phyloP scores from a whole-genome alignment of 768 basidiomycete genomes.

The Baorangia bicolor region DNA sequence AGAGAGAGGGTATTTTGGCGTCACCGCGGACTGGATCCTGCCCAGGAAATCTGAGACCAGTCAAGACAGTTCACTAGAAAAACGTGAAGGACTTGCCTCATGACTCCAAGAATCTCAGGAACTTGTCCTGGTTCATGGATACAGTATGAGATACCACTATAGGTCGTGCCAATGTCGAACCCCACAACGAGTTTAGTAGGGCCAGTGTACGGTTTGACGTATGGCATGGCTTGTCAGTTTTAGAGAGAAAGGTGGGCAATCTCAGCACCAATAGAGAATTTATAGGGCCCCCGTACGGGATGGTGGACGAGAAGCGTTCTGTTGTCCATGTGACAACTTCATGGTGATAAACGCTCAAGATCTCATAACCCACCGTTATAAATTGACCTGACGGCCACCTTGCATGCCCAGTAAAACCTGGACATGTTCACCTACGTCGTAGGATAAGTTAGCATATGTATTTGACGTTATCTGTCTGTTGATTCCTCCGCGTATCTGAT shows the following conservation, averaged over 20 bases:
- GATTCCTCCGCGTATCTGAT: no score
- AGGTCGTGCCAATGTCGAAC: conserved; percentile 49
- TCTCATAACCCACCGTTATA: background rate
- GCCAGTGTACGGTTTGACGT: conserved; percentile 3
- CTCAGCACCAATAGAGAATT: no score
- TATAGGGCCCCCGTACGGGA: no score
- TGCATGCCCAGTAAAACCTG: no score
- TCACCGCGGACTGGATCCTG: conserved; percentile 38
- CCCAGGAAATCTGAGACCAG: conserved; percentile 36
- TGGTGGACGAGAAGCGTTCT: background rate
- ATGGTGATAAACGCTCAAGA: background rate
- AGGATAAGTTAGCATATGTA: no score
- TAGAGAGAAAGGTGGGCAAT: background rate
- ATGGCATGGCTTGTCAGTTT: conserved; percentile 2
- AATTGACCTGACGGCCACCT: no score
- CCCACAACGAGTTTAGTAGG: conserved; percentile 39
- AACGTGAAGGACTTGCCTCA: background rate
- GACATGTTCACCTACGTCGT: no score
- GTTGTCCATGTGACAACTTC: background rate
- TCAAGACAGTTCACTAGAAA: background rate
- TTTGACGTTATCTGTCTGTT: no score
- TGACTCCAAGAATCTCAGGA: conserved; percentile 11
- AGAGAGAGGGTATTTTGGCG: conserved; percentile 44
- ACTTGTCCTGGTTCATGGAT: conserved; percentile 12
- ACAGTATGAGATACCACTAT: conserved; percentile 42